Evolutionary conservation across 2,329 filamentous ascomycete species (phyloP).

Genomic region (Chaetoscypha palmicola): DNA sequence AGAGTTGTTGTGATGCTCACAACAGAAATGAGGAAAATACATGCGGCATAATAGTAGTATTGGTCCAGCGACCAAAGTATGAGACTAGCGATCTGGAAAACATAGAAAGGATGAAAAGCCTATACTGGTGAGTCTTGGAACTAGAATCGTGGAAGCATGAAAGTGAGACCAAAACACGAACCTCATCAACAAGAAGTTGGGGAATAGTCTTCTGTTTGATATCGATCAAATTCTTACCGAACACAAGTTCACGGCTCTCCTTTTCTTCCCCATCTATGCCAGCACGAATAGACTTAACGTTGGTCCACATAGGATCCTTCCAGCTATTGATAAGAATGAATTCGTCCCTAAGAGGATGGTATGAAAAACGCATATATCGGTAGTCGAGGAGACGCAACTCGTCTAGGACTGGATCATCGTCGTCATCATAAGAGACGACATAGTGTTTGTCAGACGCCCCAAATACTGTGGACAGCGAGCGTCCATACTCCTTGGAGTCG

Average conservation of each 20-base stretch:
- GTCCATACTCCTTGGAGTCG: slow-evolving; percentile 45
- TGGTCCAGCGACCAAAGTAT: slow-evolving; percentile 91
- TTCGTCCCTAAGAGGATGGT: slow-evolving; percentile 80
- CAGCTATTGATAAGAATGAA: slow-evolving; percentile 82
- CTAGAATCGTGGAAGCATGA: slow-evolving; percentile 3
- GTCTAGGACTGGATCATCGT: slow-evolving; percentile 71
- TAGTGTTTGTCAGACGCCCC: slow-evolving; percentile 56
- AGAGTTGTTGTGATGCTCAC: slow-evolving; percentile 87
- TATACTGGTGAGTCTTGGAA: slow-evolving; percentile 34
- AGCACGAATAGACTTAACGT: slow-evolving; percentile 63
- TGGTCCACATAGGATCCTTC: slow-evolving; percentile 88
- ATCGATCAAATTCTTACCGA: slow-evolving; percentile 84
- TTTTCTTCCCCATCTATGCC: slow-evolving; percentile 89
- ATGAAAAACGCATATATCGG: slow-evolving; percentile 89
- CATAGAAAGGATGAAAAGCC: slow-evolving; percentile 95
- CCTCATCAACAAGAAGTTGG: slow-evolving; percentile 84
- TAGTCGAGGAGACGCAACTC: slow-evolving; percentile 78
- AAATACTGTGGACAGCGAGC: slow-evolving; percentile 56
- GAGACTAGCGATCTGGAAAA: slow-evolving; percentile 94
- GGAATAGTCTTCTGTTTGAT: slow-evolving; percentile 82
- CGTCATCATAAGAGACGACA: slow-evolving; percentile 54
- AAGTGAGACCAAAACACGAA: slow-evolving; percentile 31
- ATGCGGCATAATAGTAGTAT: slow-evolving; percentile 95
- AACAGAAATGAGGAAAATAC: slow-evolving; percentile 91
- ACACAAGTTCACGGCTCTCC: slow-evolving; percentile 73